A percentile compares a stretch with the other conserved stretches of the same genome.
Evolutionary conservation across 78 protist species (phyloP).

Genomic region (Abeoforma whisleri): DNA sequence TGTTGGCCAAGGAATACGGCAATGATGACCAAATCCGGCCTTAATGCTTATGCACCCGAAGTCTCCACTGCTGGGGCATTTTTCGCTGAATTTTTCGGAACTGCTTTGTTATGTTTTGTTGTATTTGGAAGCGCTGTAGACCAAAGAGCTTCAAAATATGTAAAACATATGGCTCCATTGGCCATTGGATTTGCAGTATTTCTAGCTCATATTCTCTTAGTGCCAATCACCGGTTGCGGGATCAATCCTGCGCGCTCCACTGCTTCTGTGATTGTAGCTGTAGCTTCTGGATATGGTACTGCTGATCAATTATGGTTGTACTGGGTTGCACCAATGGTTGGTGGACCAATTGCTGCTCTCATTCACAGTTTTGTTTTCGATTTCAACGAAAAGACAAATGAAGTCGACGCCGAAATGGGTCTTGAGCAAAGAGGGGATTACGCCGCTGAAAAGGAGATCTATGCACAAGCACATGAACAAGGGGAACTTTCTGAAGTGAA

Average conservation of each 20-base stretch:
- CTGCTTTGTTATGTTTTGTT: conserved; percentile 28
- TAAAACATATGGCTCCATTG: conserved; percentile 14
- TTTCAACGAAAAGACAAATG: too few species aligned
- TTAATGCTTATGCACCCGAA: background rate
- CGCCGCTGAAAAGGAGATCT: too few species aligned
- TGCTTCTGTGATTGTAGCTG: conserved; percentile 9
- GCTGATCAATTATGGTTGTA: background rate
- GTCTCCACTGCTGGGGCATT: conserved; percentile 12
- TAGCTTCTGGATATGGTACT: too few species aligned
- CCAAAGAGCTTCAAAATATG: background rate
- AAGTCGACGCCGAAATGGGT: too few species aligned
- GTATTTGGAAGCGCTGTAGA: conserved; percentile 40
- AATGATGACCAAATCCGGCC: background rate
- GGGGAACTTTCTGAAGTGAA: too few species aligned
- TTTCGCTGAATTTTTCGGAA: conserved; percentile 40
- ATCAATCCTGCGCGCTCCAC: conserved; percentile 46
- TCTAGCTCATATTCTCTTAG: conserved; percentile 39
- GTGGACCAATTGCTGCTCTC: too few species aligned
- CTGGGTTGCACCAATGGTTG: conserved; percentile 1
- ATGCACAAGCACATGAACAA: too few species aligned
- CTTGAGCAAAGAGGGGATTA: too few species aligned
- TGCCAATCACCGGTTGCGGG: conserved; percentile 38
- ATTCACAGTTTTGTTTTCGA: too few species aligned
- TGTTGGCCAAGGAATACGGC: background rate
- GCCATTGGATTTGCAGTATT: conserved; percentile 46